Percentiles rank a stretch among this genome's conserved stretches.
These are phyloP conservation scores for Eruca vesicaria DNA, from an alignment of 441 rosid species.

Conservation along the genomic window DNA sequence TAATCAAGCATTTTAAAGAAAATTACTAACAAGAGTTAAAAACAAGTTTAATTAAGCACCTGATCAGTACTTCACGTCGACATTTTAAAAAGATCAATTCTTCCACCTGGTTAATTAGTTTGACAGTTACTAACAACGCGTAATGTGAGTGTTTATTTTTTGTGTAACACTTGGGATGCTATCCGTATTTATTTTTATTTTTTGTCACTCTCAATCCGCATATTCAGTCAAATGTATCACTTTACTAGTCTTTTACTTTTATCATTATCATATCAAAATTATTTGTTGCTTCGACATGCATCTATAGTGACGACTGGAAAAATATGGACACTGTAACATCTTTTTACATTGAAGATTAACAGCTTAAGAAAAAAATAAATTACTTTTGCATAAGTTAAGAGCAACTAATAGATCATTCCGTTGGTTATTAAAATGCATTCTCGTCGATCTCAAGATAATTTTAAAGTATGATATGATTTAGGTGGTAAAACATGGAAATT, in stretches of 20 bases:
- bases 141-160: not conserved
- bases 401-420: not conserved
- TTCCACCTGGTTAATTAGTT: not conserved
- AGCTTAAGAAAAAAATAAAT: not conserved
- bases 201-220: too few relatives aligned
- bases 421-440: not conserved
- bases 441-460: not conserved
- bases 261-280: not conserved
- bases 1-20: constrained; percentile 32
- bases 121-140: not conserved
- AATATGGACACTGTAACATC: not conserved
- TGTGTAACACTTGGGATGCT: not conserved
- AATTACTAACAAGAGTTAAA: not conserved
- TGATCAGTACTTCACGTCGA: constrained; percentile 6
- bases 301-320: not conserved
- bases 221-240: constrained; percentile 1
- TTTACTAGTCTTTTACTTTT: not conserved
- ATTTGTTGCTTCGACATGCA: not conserved
- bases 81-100: not conserved
- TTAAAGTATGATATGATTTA: not conserved
- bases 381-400: not conserved
- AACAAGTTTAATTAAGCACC: constrained; percentile 13
- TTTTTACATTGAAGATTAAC: not conserved
- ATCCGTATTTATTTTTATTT: too few relatives aligned
- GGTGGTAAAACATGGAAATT: not conserved